Evolutionary conservation across 805 yeast genomes (phyloP), one percentile per base, ranked within the genome.

Genomic region (Suhomyces vadensis): DNA sequence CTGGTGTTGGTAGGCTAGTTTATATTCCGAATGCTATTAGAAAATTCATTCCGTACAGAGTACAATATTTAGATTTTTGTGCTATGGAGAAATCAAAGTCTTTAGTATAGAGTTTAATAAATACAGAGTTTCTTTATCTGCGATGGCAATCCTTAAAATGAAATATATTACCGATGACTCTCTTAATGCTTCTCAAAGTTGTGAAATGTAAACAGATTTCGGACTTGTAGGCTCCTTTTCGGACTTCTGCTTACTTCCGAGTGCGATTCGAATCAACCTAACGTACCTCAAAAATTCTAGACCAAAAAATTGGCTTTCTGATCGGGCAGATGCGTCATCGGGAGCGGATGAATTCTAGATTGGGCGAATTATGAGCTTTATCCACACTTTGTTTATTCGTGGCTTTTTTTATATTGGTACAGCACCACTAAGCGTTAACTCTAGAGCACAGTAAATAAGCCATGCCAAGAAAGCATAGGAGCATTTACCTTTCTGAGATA

Each of bases 61-160:
- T 75, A 7, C 69, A 69, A 25, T 73, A 77, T 51, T 69, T 74
- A 60, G 70, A 79, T 27, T 79, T 80, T 54, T 82, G 85, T 58
- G 56, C 78, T 25, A 65, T 65, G 47, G 58, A 64, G 46, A 65
- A 39, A n/a, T 16, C 33, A 3, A 25, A 5, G 10, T 29, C 20
- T 29, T 9, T 16, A 14, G 33, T 29, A 16, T 29, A 29, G 14
- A 11, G 27, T 25, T n/a, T n/a, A n/a, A n/a, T n/a, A n/a, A n/a
- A n/a, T n/a, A n/a, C n/a, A n/a, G n/a, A n/a, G n/a, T n/a, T n/a
- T n/a, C n/a, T n/a, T n/a, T n/a, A n/a, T n/a, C n/a, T n/a, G n/a
- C n/a, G n/a, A n/a, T n/a, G n/a, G n/a, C n/a, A n/a, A n/a, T n/a
- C n/a, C n/a, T n/a, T n/a, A n/a, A n/a, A n/a, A n/a, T n/a, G n/a